phyloP scores from a whole-genome alignment of 2,329 filamentous ascomycete species.

The Fusarium concolor region DNA sequence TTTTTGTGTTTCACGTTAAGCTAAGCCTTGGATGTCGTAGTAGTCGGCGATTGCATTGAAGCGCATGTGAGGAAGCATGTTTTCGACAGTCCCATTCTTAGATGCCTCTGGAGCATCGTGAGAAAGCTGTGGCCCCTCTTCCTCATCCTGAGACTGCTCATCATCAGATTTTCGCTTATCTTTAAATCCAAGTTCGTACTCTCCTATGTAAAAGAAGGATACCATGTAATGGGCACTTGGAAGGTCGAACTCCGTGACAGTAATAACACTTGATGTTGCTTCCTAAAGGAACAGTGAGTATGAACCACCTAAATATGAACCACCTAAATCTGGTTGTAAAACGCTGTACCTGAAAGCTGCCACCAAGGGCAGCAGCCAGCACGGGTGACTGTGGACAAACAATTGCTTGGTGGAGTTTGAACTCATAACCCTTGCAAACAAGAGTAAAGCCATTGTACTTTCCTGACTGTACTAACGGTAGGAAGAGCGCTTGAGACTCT shows the following conservation, averaged over 20 bases:
- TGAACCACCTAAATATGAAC: too few relatives aligned
- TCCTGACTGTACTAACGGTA: not conserved
- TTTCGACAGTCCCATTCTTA: too few relatives aligned
- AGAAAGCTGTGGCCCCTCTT: accelerated
- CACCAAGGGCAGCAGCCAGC: not conserved
- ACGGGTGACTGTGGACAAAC: conserved; percentile 12
- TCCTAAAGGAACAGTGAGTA: not conserved
- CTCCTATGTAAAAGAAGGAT: not conserved
- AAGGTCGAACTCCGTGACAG: not conserved
- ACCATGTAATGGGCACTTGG: not conserved
- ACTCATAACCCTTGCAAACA: not conserved
- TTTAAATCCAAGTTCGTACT: not conserved
- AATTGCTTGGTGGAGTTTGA: conserved; percentile 7
- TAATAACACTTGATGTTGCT: not conserved
- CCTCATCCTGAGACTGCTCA: accelerated
- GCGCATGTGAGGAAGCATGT: not conserved
- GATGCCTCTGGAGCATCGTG: accelerated
- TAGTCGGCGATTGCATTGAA: conserved; percentile 2
- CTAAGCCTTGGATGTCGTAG: not conserved
- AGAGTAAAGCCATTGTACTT: conserved; percentile 2
- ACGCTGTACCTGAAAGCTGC: not conserved
- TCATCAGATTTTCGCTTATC: accelerated
- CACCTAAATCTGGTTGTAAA: too few relatives aligned
- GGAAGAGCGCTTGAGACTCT: not conserved
- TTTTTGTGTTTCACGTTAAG: not conserved